Evolutionary conservation across 306 rosid genomes (phyloP).

Genomic region (Biancaea sappan): DNA sequence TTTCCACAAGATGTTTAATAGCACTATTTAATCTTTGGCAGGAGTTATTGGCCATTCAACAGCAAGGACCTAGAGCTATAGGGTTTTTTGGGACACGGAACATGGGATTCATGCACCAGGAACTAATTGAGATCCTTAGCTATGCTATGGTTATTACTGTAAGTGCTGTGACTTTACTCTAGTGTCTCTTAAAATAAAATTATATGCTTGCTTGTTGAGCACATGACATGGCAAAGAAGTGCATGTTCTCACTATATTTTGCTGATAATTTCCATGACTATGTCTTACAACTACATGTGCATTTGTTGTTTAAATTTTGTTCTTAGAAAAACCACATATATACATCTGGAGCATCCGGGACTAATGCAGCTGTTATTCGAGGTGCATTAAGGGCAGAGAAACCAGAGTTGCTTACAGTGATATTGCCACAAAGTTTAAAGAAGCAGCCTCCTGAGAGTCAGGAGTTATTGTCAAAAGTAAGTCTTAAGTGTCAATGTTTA

Average conservation of each 20-base stretch:
- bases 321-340: constrained; percentile 91
- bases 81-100: constrained; percentile 98
- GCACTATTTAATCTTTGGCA: constrained; percentile 36
- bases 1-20: constrained; percentile 8
- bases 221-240: constrained; percentile 19
- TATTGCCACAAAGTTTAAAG: constrained; percentile 94
- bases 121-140: constrained; percentile 97
- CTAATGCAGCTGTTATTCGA: constrained; percentile 99
- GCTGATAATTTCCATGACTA: neutral
- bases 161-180: constrained; percentile 41
- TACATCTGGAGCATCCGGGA: constrained; percentile 99
- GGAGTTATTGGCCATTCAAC: constrained; percentile 99
- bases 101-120: constrained; percentile 99
- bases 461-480: constrained; percentile 92
- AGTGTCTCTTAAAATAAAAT: constrained; percentile 8
- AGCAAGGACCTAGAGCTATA: constrained; percentile 98
- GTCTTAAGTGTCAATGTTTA: constrained; percentile 33
- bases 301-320: constrained; percentile 31
- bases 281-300: constrained; percentile 27
- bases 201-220: constrained; percentile 33
- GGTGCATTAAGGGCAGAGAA: constrained; percentile 99
- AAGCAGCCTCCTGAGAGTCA: constrained; percentile 99
- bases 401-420: constrained; percentile 96
- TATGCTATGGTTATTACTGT: constrained; percentile 99
- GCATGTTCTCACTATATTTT: constrained; percentile 21